Base-by-base conservation (phyloP, 768 basidiomycete species). In the Dacryopinax spathularia region DNA sequence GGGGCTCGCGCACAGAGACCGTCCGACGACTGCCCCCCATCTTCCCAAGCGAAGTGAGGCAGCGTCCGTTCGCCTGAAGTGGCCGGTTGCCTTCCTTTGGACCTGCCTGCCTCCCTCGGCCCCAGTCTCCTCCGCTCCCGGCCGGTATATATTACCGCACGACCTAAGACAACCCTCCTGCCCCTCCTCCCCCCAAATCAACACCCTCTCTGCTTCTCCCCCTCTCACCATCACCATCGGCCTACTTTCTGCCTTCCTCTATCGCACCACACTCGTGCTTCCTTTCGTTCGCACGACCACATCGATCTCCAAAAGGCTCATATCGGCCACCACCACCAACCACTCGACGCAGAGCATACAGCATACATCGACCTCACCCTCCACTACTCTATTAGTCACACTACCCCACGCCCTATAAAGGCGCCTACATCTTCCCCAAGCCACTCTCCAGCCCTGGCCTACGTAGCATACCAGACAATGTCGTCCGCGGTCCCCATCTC, bases 401-500 rank as follows among this genome's bases (percentile, higher is more conserved):
- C 48, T 29, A 10, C 43, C 48, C 29, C 10, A 29, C 13, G 48
- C 48, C 48, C 3, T 56, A 56, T 56, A 56, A 56, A 44, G 31
- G 48, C 48, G 48, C 48, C 25, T 31, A 56, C 48, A 56, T 18
- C 7, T 18, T n/a, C 36, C 36, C 36, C n/a, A 10, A 10, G n/a
- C 48, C 48, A 56, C 48, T 29, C 48, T 6, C 25, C 48, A 56
- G 29, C 48, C 48, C 48, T 56, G 48, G 48, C 48, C 31, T 56
- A 56, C 48, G 48, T 56, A 13, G 10, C 48, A 10, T 56, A 56
- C 48, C 48, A 56, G 6, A 56, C 48, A 3, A 56, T 56, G 48
- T 56, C 48, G 48, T 27, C 25, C 29, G 48, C 48, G 48, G 48
- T 56, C 5, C 48, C 48, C 48, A 56, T 56, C 48, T 56, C 48